Conservation (phyloP, 305 asterid genomes). For the Fraxinus ornus region DNA sequence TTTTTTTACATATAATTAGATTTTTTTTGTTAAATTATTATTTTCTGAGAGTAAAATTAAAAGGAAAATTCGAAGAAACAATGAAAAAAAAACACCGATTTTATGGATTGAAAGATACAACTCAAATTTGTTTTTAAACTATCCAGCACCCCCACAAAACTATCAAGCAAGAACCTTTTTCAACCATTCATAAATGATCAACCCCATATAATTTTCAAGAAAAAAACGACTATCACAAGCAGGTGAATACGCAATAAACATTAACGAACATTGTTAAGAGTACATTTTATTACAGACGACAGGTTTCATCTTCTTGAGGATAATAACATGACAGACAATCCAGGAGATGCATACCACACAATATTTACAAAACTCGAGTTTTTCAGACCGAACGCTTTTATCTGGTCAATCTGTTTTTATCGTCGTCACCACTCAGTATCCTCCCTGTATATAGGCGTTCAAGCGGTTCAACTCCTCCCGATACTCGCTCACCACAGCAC, state of each 20-base stretch:
- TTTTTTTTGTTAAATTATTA: too few relatives aligned
- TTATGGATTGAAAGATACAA: too few relatives aligned
- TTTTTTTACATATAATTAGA: too few relatives aligned
- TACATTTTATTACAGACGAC: not conserved
- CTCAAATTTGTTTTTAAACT: too few relatives aligned
- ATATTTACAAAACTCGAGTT: not conserved
- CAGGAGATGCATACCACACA: not conserved
- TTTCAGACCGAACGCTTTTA: not conserved
- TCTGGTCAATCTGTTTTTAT: not conserved
- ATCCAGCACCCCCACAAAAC: too few relatives aligned
- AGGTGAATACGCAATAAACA: not conserved
- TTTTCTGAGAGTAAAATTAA: too few relatives aligned
- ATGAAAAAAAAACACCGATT: too few relatives aligned
- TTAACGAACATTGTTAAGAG: not conserved
- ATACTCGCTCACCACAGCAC: constrained; percentile 93
- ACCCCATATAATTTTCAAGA: not conserved
- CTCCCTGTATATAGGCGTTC: constrained; percentile 90
- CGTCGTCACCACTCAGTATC: constrained; percentile 55
- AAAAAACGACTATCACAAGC: not conserved
- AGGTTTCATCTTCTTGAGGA: not conserved
- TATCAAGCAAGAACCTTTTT: too few relatives aligned
- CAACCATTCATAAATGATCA: too few relatives aligned
- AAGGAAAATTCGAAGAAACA: too few relatives aligned
- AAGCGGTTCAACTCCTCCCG: constrained; percentile 85
- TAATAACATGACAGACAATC: not conserved